Evolutionary conservation across 1,284 basidiomycete genomes (phyloP), one percentile per base, ranked within the genome.

Genomic region (Tilletia setariae): DNA sequence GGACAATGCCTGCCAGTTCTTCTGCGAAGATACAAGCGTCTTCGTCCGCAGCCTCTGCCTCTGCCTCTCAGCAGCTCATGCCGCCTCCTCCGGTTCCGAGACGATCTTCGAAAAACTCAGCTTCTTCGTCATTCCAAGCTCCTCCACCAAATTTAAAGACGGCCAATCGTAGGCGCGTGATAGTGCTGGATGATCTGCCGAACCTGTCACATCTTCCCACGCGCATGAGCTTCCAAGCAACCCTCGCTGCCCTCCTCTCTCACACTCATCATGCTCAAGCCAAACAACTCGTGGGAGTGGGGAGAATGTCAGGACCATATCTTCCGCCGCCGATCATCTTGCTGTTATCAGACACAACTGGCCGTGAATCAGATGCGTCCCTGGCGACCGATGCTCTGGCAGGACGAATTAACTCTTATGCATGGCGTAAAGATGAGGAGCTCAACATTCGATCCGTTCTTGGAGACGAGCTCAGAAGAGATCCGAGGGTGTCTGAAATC

Each of bases 181-280:
- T 98, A 64, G 87, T 98, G 7, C 85, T 98, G 8, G 94, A 97
- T 81, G 92, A 97, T 70, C 86, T 98, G 2, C 95, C 95, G 0
- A 97, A 98, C 79, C 86, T 98, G 51, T 83, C 86, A 0, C 82
- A 84, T 68, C 56, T 63, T 7, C 84, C 86, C 1, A 94, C 91
- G 0, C 89, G 90, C 71, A 83, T 86, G 2, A 86, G 88, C 0
- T 94, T 98, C 78, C 93, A 96, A 73, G 84, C 86, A 0, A 86
- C 89, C 0, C 83, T 98, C 0, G 74, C 76, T 15, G 66, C 69
- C 32, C 72, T 71, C 40, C 66, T 81, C 4, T 46, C 49, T 19
- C 64, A 66, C 43, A 25, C 64, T 7, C 66, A 68, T 7, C 66
- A 68, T 16, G 65, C 73, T 0, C 46, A 67, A 2, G 63, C 44